Evolutionary conservation across 768 basidiomycete genomes (phyloP), one percentile per base, ranked within the genome.

Genomic region (Lactifluus echinatus): DNA sequence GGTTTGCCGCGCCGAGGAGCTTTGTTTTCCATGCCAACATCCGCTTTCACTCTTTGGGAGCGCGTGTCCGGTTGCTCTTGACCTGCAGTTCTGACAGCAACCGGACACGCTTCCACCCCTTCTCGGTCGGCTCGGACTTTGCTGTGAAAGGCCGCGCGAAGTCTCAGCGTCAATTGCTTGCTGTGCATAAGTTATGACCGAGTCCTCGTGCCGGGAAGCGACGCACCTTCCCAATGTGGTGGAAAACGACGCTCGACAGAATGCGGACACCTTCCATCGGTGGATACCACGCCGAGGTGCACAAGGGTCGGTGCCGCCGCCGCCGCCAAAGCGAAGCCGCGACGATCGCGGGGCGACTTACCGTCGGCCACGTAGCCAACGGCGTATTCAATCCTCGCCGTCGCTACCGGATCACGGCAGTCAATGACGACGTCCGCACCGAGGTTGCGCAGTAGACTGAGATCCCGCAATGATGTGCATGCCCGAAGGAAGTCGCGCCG

Each of bases 391-490:
- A 51, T 49, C 46, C 55, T 48, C 37, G 28, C 55, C 42, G 55
- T 50, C 8, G 50, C 56, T 24, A 40, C 39, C 17, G 60, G 53
- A 53, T 64, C 63, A 11, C 55, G 33, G 48, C 67, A 65, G 59
- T 70, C 65, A 46, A 68, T 56, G 17, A 72, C 72, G 8, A 65
- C 66, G 46, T 70, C 66, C 11, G 75, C 75, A 11, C 75, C 69
- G 47, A 71, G 67, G 0, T 68, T 62, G 60, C 70, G 71, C 55
- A 73, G 64, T 23, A 75, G 66, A 19, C 68, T 71, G 57, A 66
- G 68, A 53, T 73, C 72, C 39, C 66, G 64, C 65, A 47, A 72
- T 63, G 55, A 74, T 71, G 45, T 69, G 67, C 59, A 65, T 65
- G 3, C 70, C 71, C 0, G 67, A 75, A 72, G 29, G 68, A 66